Evolutionary conservation across 179 eudicot genomes (phyloP).

Genomic region (Carnegiea gigantea): DNA sequence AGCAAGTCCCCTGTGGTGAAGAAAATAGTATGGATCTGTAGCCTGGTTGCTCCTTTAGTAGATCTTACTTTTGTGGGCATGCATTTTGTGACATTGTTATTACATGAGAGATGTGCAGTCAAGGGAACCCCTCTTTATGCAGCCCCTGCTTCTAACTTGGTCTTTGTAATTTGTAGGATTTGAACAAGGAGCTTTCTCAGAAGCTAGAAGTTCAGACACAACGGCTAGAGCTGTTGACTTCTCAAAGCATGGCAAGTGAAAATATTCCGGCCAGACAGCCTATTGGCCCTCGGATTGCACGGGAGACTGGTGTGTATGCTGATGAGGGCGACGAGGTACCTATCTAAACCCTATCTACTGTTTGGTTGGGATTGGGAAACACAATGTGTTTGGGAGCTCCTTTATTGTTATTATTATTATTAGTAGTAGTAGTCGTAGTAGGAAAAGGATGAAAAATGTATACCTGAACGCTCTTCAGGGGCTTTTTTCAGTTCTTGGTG

Average conservation of each 20-base stretch:
- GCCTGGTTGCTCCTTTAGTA: no score
- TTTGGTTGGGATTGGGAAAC: neutral
- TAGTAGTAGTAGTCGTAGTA: no score
- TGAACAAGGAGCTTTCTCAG: slow-evolving; percentile 78
- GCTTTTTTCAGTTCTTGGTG: no score
- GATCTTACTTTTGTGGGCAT: neutral
- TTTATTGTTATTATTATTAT: no score
- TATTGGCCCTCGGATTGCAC: slow-evolving; percentile 40
- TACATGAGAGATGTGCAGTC: neutral
- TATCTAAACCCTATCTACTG: neutral
- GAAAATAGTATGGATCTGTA: neutral
- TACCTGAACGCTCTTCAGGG: no score
- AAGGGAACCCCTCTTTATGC: no score
- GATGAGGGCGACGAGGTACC: slow-evolving; percentile 99
- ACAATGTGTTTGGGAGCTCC: neutral
- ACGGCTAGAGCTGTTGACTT: slow-evolving; percentile 82
- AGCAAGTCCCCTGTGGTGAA: neutral
- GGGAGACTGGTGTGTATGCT: slow-evolving; percentile 66
- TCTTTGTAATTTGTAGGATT: slow-evolving; percentile 45
- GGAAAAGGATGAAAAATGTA: neutral
- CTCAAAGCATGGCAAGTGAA: slow-evolving; percentile 79
- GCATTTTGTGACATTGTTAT: neutral
- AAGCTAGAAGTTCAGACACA: slow-evolving; percentile 98
- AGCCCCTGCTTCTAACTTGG: neutral
- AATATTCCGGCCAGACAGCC: slow-evolving; percentile 43